Base-by-base conservation (phyloP, 148 eudicot species). In the Vaccinium corymbosum region DNA sequence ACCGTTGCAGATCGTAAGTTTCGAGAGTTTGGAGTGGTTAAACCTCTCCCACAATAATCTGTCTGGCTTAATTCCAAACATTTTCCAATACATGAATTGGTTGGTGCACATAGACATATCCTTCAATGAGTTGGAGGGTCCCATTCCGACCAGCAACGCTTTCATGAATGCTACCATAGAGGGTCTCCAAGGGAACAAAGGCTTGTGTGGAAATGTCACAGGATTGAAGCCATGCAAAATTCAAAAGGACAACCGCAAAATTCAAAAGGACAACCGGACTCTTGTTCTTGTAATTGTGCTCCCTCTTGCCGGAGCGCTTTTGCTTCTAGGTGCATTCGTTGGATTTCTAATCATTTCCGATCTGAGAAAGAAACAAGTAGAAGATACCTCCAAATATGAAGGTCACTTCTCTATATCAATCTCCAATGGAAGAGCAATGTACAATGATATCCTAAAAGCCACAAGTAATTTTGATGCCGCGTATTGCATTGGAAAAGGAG, bases 401-500 rank as follows among this genome's bases (percentile, higher is more conserved):
- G 81, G 88, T 78, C 25, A 86, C 16, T 87, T 88, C 79, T 27
- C 81, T 0, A 59, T 86, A 22, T 74, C 86, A 76, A 81, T 48
- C 53, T 76, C 51, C 61, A 46, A 86, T 64, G 89, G 90, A 20
- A 86, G 82, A 46, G 14, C 83, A 27, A 73, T 64, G 7, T 89
- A 83, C 74, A 81, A 77, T 7, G 89, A 89, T 52, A 87, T 88
- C 77, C 82, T 80, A 56, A 84, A 85, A 81, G 90, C 92, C 38
- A 90, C 92, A 2, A 84, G 83, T 8, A 78, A 79, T 15, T 90
- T 90, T 50, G 82, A 86, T 14, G 79, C 73, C 6, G 80, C 29
- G 48, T 80, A 82, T 61, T 87, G 89, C 84, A 89, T 89, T 8
- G 90, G 91, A 16, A 64, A 29, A 17, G 91, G 91, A 10, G 91